Percentiles rank a stretch among this genome's conserved stretches.
These are phyloP conservation scores for Vicia sativa DNA, from an alignment of 306 rosid genomes.

Conservation along the genomic window DNA sequence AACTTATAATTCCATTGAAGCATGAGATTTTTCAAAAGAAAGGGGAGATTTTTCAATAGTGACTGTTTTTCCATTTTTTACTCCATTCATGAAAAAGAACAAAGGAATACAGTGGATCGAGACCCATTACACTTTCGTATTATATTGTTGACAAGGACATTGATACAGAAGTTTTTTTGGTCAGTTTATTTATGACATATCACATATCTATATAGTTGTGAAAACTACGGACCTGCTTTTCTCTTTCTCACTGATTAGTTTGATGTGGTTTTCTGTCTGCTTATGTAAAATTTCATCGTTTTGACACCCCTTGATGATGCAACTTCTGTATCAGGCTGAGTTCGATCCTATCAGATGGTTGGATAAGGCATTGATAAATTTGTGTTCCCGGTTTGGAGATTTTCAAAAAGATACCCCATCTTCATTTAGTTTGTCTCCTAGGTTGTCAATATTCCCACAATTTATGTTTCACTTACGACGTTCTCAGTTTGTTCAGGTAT, in stretches of 20 bases:
- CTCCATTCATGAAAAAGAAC: slow-evolving; percentile 5
- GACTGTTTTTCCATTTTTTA: slow-evolving; percentile 13
- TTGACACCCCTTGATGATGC: slow-evolving; percentile 37
- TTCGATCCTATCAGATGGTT: slow-evolving; percentile 99
- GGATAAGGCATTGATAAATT: slow-evolving; percentile 89
- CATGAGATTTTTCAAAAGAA: slow-evolving; percentile 1
- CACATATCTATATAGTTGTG: slow-evolving; percentile 2
- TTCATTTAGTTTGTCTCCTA: slow-evolving; percentile 93
- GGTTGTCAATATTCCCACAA: slow-evolving; percentile 97
- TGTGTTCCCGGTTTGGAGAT: slow-evolving; percentile 93
- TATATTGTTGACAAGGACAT: slow-evolving; percentile 15
- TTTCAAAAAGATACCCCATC: slow-evolving; percentile 84
- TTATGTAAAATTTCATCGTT: slow-evolving; percentile 17
- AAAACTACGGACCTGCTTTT: slow-evolving; percentile 22
- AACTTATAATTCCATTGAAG: neutral
- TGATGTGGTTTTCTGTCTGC: slow-evolving; percentile 27
- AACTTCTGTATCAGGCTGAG: slow-evolving; percentile 73
- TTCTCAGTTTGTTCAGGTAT: slow-evolving; percentile 98
- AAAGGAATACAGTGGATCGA: neutral
- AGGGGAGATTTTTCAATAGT: too few species aligned
- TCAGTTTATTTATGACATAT: slow-evolving; percentile 12
- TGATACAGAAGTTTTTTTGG: slow-evolving; percentile 17
- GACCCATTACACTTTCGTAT: slow-evolving; percentile 9
- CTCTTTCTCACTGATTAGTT: slow-evolving; percentile 7
- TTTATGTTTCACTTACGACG: slow-evolving; percentile 92